These are phyloP conservation scores for Kalanchoe fedtschenkoi DNA, from an alignment of 164 flowering plant genomes.

Conservation along the genomic window DNA sequence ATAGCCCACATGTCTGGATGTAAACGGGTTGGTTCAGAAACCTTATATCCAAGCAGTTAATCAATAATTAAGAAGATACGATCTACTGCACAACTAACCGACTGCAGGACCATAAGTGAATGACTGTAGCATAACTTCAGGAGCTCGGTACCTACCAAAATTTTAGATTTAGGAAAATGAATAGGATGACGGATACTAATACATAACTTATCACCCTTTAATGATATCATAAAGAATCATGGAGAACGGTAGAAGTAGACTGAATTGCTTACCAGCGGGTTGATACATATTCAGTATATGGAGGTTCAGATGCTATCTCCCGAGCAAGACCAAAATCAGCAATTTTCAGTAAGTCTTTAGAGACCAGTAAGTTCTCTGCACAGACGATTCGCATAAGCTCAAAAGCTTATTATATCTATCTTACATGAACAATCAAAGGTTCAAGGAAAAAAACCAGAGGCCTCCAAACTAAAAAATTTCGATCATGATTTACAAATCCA, in stretches of 20 bases:
- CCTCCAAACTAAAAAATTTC: not conserved
- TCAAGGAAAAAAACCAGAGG: too few species aligned
- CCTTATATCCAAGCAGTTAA: not conserved
- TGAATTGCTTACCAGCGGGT: conserved; percentile 61
- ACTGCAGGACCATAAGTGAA: conserved; percentile 67
- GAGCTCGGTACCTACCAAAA: conserved; percentile 82
- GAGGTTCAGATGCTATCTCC: conserved; percentile 66
- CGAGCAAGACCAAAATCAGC: conserved; percentile 97
- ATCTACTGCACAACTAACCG: conserved; percentile 43
- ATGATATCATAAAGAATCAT: not conserved
- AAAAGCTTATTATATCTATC: not conserved
- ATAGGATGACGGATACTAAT: not conserved
- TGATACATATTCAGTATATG: conserved; percentile 88
- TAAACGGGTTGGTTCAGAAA: not conserved
- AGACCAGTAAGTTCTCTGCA: conserved; percentile 77
- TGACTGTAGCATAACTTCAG: conserved; percentile 91
- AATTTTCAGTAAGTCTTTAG: conserved; percentile 62
- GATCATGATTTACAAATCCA: not conserved
- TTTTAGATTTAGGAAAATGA: not conserved
- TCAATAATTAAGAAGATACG: not conserved
- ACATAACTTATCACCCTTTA: not conserved
- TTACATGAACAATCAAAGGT: not conserved
- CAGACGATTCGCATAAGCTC: not conserved
- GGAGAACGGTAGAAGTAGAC: not conserved
- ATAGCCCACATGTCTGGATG: conserved; percentile 95